Evolutionary conservation across 305 asterid genomes (phyloP).

Genomic region (Solanum hybrid): DNA sequence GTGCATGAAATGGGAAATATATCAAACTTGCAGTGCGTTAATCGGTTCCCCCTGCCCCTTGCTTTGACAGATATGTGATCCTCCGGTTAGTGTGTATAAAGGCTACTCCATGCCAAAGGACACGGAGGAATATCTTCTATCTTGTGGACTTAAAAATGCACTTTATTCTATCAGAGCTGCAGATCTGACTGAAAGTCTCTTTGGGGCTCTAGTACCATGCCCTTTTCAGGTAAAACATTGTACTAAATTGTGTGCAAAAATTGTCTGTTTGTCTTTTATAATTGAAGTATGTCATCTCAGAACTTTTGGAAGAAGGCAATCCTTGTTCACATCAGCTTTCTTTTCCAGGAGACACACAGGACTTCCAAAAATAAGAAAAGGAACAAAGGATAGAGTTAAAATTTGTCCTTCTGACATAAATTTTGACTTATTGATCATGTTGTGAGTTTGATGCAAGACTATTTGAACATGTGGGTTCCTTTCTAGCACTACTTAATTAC

Average conservation of each 20-base stretch:
- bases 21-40: not conserved
- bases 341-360: not conserved
- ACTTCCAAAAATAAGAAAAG: not conserved
- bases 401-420: not conserved
- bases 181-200: slow-evolving; percentile 67
- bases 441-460: not conserved
- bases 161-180: slow-evolving; percentile 76
- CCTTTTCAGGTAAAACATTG: slow-evolving; percentile 55
- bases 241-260: not conserved
- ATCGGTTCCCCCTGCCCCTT: slow-evolving; percentile 3
- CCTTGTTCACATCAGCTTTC: not conserved
- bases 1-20: not conserved
- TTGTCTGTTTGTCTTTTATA: slow-evolving; percentile 30
- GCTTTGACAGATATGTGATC: slow-evolving; percentile 67
- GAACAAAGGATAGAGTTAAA: not conserved
- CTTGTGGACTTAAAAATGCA: slow-evolving; percentile 86
- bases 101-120: slow-evolving; percentile 83
- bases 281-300: slow-evolving; percentile 44
- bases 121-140: slow-evolving; percentile 74
- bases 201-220: slow-evolving; percentile 67
- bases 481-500: not conserved
- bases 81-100: slow-evolving; percentile 90
- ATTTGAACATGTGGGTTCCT: not conserved
- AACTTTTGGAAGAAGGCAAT: not conserved
- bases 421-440: not conserved